Conservation (phyloP, 441 rosid genomes). For the Gossypium schwendimanii region DNA sequence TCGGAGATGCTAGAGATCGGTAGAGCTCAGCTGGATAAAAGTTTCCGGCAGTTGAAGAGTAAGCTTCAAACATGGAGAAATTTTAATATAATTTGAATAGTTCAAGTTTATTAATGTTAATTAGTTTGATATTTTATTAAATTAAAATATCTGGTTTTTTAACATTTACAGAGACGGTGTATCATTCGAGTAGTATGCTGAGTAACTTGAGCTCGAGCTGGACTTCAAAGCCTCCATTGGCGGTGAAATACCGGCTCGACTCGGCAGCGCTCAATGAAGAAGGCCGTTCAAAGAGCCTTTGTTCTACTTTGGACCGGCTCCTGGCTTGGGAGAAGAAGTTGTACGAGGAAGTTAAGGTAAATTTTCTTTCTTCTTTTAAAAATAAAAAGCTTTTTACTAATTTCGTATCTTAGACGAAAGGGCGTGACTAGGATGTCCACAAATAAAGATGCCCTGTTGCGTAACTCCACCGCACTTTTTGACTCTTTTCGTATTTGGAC, state of each 20-base stretch:
- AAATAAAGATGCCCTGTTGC: neutral
- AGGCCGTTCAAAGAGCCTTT: slow-evolving; percentile 64
- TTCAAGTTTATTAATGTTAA: neutral
- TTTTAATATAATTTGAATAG: neutral
- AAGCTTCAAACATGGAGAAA: slow-evolving; percentile 8
- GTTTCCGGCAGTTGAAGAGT: slow-evolving; percentile 85
- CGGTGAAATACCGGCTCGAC: slow-evolving; percentile 75
- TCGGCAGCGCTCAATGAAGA: slow-evolving; percentile 44
- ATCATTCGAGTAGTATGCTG: slow-evolving; percentile 77
- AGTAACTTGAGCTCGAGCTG: slow-evolving; percentile 87
- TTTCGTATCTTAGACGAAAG: neutral
- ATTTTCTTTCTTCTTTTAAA: neutral
- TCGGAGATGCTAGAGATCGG: slow-evolving; percentile 75
- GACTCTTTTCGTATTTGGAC: slow-evolving; percentile 13
- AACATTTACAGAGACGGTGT: slow-evolving; percentile 59
- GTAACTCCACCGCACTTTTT: slow-evolving; percentile 26
- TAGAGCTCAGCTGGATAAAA: slow-evolving; percentile 82
- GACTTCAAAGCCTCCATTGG: slow-evolving; percentile 88
- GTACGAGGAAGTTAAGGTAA: slow-evolving; percentile 82
- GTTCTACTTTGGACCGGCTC: slow-evolving; percentile 74
- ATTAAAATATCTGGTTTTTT: neutral
- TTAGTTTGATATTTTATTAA: neutral
- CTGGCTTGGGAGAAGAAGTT: slow-evolving; percentile 97
- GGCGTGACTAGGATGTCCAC: neutral
- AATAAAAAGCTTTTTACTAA: neutral